phyloP scores from a whole-genome alignment of 495 filamentous ascomycete species.

The Daldinia grandis region DNA sequence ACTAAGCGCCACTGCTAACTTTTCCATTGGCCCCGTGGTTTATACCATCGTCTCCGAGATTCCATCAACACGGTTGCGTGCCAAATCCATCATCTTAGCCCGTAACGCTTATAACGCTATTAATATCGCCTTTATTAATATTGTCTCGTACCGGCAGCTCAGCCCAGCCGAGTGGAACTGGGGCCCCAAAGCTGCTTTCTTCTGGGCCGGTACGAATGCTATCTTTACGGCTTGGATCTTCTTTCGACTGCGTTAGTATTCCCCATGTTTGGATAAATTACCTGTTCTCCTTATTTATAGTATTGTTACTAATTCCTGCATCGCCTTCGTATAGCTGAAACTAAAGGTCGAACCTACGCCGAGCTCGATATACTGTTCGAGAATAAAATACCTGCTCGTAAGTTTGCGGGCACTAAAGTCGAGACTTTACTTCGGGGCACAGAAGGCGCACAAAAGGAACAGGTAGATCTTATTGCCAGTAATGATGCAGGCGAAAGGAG shows the following conservation, averaged over 20 bases:
- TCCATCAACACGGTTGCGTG: constrained; percentile 60
- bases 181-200: constrained; percentile 61
- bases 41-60: constrained; percentile 69
- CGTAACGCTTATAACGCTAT: constrained; percentile 64
- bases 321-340: constrained; percentile 48
- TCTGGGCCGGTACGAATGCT: constrained; percentile 63
- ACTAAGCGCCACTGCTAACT: constrained; percentile 47
- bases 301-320: not conserved
- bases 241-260: constrained; percentile 50
- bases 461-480: constrained; percentile 33
- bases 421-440: constrained; percentile 43
- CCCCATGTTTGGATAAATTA: constrained; percentile 22
- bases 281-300: not conserved
- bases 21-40: constrained; percentile 67
- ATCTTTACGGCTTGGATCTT: constrained; percentile 55
- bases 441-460: constrained; percentile 43
- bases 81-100: constrained; percentile 64
- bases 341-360: constrained; percentile 59
- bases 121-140: constrained; percentile 54
- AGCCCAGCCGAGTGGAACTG: constrained; percentile 62
- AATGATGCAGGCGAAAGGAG: not conserved
- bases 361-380: constrained; percentile 69
- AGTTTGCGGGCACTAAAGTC: constrained; percentile 53
- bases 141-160: constrained; percentile 59
- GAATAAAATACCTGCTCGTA: constrained; percentile 54